Evolutionary conservation across 2,329 filamentous ascomycete genomes (phyloP), one percentile per base, ranked within the genome.

Genomic region (Exophiala dermatitidis): DNA sequence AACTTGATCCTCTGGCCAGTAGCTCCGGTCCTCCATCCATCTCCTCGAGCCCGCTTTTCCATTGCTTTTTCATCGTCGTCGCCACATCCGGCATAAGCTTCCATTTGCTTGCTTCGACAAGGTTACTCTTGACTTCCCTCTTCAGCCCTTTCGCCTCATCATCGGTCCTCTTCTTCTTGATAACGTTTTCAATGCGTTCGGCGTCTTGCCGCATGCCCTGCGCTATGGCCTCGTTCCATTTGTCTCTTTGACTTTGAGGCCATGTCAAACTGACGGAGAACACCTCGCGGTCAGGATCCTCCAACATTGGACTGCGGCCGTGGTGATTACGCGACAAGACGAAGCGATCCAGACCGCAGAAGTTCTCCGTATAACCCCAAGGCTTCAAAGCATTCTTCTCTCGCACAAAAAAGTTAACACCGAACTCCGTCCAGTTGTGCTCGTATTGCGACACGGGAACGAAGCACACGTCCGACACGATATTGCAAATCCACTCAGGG

Each of bases 401-500:
- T 36, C 48, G 49, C 33, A 48, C 48, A n/a, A 54, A 59, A 46
- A 63, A 61, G 43, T 56, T 58, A 44, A 64, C 57, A 9, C 61
- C 61, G 33, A 58, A 52, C 31, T 58, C 48, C 7, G 52, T 58
- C 61, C 61, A 64, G 6, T 52, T 59, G 41, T 64, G 62, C 34
- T 64, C 60, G 48, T 61, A 60, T 4, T 46, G 48, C 8, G 50
- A 29, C 4, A 34, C 37, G 6, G 53, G 57, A 3, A 46, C 29
- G 34, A 63, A 63, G 12, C 52, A 59, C 9, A 56, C 40, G 49
- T 63, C 60, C 8, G 62, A 63, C 38, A 63, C 46, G 38, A 64
- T 61, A 41, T 69, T 70, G 45, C 67, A 69, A 10, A 68, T 45
- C 45, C 67, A 67, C 34, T 63, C 63, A 1, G 68, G 68, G 49